Evolutionary conservation across 139 green algal species (phyloP), one percentile per base, ranked within the genome.

Genomic region (Limnomonas spitsbergensis): DNA sequence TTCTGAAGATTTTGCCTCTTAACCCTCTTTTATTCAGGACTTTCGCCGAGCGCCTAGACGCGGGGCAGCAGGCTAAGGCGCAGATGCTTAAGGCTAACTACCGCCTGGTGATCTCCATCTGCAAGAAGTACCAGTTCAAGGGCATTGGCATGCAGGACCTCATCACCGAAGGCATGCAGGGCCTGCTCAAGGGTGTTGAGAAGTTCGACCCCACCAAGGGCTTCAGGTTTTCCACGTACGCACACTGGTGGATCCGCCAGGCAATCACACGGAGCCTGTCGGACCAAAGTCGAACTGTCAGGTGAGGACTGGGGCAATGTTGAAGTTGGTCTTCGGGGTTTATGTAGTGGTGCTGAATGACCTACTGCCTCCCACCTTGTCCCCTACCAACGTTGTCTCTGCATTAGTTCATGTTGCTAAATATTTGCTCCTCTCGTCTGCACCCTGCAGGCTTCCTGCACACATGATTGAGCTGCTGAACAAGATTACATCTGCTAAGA

Each of bases 191-290:
- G 35, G 92, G 91, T 61, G 87, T 98, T 39, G 93, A 98, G 78
- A 97, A 92, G 86, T 99, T 98, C 85, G 94, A 99, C 70, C 74
- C 85, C 4, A 71, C 56, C 69, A 92, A 92, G 66, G 96, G 96
- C 37, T 98, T 95, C 89, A 95, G 96, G 80, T 97, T 99, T 80
- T 94, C 88, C 38, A 99, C 95, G 1, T 99, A 99, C 80, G 96
- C 92, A 7, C 91, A 97, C 78, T 99, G 94, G 96, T 99, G 95
- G 95, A 97, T 99, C 80, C 83, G 93, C 1, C 95, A 99, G 89
- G 78, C 84, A 2, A 68, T 95, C 29, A 89, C 82, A 0, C 86
- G 91, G 69, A 77, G 77, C 31, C 74, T 95, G 39, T 76, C 81
- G 4, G 86, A 94, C 27, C 88, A 94, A 47, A 82, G 77, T 27